A percentile compares a stretch with the other conserved stretches of the same genome.
Conservation (phyloP, 148 eudicot species). For the Persicaria maculosa region DNA sequence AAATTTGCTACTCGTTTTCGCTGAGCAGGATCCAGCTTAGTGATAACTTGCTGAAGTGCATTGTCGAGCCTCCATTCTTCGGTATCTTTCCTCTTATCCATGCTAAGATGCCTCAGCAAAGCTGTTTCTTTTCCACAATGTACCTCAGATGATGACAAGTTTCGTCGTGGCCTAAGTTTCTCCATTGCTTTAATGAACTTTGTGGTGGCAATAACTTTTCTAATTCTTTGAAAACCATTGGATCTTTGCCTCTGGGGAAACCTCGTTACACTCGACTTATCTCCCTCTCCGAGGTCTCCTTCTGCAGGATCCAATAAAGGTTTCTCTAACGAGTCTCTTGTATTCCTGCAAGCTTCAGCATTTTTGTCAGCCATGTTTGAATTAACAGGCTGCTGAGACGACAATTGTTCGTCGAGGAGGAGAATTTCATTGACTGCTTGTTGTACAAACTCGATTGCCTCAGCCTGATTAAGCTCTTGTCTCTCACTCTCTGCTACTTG, state of each 20-base stretch:
- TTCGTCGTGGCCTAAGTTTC: constrained; percentile 13
- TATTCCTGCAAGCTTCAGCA: too few species aligned
- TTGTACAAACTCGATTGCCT: constrained; percentile 6
- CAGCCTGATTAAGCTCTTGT: background rate
- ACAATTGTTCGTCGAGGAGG: background rate
- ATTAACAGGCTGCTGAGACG: background rate
- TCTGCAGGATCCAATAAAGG: background rate
- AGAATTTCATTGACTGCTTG: constrained; percentile 6
- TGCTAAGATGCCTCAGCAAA: constrained; percentile 8
- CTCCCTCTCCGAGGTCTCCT: background rate
- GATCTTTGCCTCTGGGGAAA: background rate
- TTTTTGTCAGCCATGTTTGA: background rate
- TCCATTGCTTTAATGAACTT: constrained; percentile 8
- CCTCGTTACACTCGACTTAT: background rate
- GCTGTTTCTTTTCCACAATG: constrained; percentile 29
- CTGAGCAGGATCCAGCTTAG: constrained; percentile 9
- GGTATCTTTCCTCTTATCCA: background rate
- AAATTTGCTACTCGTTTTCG: constrained; percentile 53
- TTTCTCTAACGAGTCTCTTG: background rate
- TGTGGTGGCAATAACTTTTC: background rate
- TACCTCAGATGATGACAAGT: constrained; percentile 5
- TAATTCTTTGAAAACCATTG: background rate
- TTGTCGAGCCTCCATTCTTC: constrained; percentile 88
- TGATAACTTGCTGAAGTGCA: constrained; percentile 33
- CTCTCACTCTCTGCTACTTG: background rate